phyloP scores from a whole-genome alignment of 176 grass and related monocot genomes.

The Echinochloa phyllopogon region DNA sequence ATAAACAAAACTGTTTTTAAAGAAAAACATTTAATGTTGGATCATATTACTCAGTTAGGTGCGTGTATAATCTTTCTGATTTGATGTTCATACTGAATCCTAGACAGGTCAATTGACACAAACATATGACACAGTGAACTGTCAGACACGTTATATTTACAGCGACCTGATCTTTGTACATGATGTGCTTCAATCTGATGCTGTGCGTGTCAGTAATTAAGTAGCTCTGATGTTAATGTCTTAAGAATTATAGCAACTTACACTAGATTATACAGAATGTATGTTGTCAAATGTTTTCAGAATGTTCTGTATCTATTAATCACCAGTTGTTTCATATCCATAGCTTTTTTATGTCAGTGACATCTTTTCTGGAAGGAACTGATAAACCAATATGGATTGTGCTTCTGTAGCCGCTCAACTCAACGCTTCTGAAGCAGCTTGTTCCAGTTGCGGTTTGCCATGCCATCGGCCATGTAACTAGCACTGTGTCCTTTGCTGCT shows the following conservation, averaged over 20 bases:
- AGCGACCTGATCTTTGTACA: background rate
- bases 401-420: constrained; percentile 77
- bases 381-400: constrained; percentile 22
- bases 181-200: background rate
- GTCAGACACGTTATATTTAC: background rate
- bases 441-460: constrained; percentile 88
- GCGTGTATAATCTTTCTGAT: background rate
- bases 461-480: constrained; percentile 92
- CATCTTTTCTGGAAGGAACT: constrained; percentile 23
- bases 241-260: background rate
- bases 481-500: constrained; percentile 93
- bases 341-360: constrained; percentile 10
- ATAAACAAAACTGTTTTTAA: background rate
- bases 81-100: background rate
- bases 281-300: background rate
- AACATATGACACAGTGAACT: background rate
- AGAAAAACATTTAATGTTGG: background rate
- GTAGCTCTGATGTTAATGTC: background rate
- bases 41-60: background rate
- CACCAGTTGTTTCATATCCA: constrained; percentile 4
- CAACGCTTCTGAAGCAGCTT: constrained; percentile 76
- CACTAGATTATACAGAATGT: background rate
- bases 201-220: background rate
- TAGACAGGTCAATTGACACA: background rate
- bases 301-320: constrained; percentile 10